Evolutionary conservation across 768 basidiomycete species (phyloP).

Genomic region (Podaxis sp.): DNA sequence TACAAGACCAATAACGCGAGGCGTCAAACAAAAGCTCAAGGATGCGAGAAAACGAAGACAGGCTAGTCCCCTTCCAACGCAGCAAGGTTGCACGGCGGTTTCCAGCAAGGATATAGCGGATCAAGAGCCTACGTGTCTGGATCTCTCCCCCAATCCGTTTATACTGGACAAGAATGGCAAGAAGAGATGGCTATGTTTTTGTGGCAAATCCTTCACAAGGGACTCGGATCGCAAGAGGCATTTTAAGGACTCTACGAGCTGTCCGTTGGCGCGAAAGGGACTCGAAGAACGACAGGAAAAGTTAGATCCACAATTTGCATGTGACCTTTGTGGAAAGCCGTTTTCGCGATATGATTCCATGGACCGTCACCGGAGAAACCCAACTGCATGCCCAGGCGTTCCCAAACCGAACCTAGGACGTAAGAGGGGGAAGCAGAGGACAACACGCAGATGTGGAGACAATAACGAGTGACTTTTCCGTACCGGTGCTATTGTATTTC

Average conservation of each 20-base stretch:
- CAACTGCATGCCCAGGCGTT: neutral
- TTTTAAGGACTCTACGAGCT: neutral
- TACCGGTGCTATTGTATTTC: neutral
- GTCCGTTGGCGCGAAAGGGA: neutral
- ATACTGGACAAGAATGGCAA: neutral
- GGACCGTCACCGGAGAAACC: conserved; percentile 4
- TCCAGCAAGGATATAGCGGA: neutral
- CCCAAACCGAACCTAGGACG: neutral
- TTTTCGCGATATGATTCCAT: conserved; percentile 5
- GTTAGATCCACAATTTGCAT: neutral
- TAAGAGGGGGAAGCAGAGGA: neutral
- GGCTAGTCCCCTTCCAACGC: neutral
- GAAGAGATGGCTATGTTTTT: neutral
- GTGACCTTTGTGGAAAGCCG: neutral
- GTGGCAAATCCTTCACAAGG: conserved; percentile 2
- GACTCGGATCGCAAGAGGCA: conserved; percentile 10
- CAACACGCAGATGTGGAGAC: neutral
- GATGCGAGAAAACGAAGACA: neutral
- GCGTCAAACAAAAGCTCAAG: neutral
- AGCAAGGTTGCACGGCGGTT: neutral
- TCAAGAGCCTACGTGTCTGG: neutral
- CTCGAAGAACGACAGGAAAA: neutral
- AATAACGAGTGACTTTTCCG: neutral
- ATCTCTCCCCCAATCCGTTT: neutral
- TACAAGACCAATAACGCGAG: neutral